Conservation (phyloP, 768 basidiomycete species). For the Suillus occidentalis region DNA sequence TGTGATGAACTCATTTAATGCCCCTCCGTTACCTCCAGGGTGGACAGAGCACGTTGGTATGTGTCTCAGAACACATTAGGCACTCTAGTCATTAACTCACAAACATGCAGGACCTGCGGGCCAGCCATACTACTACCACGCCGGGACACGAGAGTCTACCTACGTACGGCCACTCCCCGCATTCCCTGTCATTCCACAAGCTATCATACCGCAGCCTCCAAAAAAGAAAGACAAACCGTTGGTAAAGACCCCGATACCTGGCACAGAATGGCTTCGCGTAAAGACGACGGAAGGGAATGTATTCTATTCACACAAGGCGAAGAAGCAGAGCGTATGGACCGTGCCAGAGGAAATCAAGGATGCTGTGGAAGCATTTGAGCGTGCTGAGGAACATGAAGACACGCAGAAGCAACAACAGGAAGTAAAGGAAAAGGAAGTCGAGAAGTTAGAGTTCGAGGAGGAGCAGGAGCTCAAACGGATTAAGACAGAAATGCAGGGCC, state of each 20-base stretch:
- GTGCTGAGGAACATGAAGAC: conserved; percentile 38
- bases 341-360: conserved; percentile 86
- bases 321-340: conserved; percentile 86
- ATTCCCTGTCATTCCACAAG: conserved; percentile 38
- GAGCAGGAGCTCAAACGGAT: conserved; percentile 40
- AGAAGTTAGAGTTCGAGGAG: conserved; percentile 31
- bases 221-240: conserved; percentile 90
- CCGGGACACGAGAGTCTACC: conserved; percentile 79
- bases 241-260: conserved; percentile 79
- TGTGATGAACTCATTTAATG: conserved; percentile 29
- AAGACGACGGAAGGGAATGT: conserved; percentile 88
- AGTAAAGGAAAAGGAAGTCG: conserved; percentile 35
- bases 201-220: conserved; percentile 22
- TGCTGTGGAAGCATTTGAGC: conserved; percentile 57
- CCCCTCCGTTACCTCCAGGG: conserved; percentile 72
- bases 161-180: conserved; percentile 75
- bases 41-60: conserved; percentile 89
- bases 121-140: conserved; percentile 83
- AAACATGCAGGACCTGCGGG: conserved; percentile 63
- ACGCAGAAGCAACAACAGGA: conserved; percentile 18
- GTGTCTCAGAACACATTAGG: conserved; percentile 21
- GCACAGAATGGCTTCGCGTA: conserved; percentile 88
- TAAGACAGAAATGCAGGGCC: conserved; percentile 44
- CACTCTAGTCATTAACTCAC: conserved; percentile 5
- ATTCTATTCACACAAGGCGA: conserved; percentile 84